These are phyloP conservation scores for Corylus americana DNA, from an alignment of 306 rosid genomes.

Conservation along the genomic window DNA sequence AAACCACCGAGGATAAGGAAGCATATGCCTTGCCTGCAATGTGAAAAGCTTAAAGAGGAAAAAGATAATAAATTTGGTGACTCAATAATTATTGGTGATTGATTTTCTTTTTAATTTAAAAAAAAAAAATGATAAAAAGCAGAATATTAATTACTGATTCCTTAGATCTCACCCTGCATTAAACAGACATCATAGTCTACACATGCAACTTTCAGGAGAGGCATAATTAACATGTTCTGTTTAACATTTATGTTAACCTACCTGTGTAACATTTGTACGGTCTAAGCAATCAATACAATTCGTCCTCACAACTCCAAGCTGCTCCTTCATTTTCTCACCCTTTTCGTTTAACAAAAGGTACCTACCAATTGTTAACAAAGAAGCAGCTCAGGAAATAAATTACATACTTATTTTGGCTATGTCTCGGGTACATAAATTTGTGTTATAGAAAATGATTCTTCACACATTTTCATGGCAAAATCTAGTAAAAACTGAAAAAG, in stretches of 20 bases:
- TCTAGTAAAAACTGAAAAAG: not conserved
- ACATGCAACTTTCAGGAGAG: not conserved
- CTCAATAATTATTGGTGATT: not conserved
- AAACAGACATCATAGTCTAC: not conserved
- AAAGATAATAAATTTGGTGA: not conserved
- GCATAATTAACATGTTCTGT: not conserved
- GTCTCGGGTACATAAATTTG: constrained; percentile 8
- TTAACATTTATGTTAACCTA: constrained; percentile 33
- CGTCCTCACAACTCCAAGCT: constrained; percentile 87
- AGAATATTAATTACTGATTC: not conserved
- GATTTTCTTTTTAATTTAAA: not conserved
- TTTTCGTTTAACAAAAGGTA: constrained; percentile 82
- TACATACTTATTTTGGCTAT: not conserved
- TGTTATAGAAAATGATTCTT: not conserved
- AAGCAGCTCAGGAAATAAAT: constrained; percentile 22
- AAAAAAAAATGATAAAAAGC: not conserved
- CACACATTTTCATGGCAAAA: not conserved
- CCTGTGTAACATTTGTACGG: constrained; percentile 99
- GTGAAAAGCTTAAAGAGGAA: not conserved
- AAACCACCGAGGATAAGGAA: not conserved
- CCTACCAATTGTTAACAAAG: constrained; percentile 47
- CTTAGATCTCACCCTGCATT: not conserved
- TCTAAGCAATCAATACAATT: constrained; percentile 97
- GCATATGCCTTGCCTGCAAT: not conserved
- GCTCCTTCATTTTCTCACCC: constrained; percentile 97